Base-by-base conservation (phyloP, 169 alveolate genomes). In the Plasmodium billcollinsi region DNA sequence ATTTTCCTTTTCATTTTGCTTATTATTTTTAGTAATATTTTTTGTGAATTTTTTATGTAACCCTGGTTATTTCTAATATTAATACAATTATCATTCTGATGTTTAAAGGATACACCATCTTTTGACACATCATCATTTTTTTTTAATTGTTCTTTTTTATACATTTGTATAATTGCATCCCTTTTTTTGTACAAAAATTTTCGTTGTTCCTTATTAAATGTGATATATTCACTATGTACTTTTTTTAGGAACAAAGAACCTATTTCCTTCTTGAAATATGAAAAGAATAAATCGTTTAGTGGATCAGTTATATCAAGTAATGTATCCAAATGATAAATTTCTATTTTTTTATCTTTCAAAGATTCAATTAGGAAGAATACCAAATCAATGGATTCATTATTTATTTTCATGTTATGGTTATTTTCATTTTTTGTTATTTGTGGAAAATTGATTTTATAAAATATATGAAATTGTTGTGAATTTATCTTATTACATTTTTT, bases 1-100 rank as follows among this genome's bases (percentile, higher is more conserved):
- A 78, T 20, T 59, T 78, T 56, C 21, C 26, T 65, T 71, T 78
- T 78, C 89, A 78, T 29, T 58, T 70, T 78, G 24, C 33, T 52
- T 65, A 78, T 78, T 33, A 78, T 45, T 58, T 59, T 78, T 47
- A 78, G 65, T 70, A 65, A 71, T 2, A 54, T 78, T 15, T 14
- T 12, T 45, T 67, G 70, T 3, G 74, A 65, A 24, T 24, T 58
- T 52, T 33, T 54, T 29, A 70, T 18, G 21, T 2, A 3, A 0
- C 39, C 4, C 3, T 45, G 2, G 26, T 47, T 21, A 15, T 14
- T 45, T 14, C 14, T 33, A 15, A 15, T 14, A 65, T 24, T 26
- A 29, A 11, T 12, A 65, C 9, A 26, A 3, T 61, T 61, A n/a
- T 7, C 2, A 7, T 66, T 66, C 9, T 39, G 47, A 5, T 39